Evolutionary conservation across 257 asterid genomes (phyloP), one percentile per base, ranked within the genome.

Genomic region (Prunella vulgaris): DNA sequence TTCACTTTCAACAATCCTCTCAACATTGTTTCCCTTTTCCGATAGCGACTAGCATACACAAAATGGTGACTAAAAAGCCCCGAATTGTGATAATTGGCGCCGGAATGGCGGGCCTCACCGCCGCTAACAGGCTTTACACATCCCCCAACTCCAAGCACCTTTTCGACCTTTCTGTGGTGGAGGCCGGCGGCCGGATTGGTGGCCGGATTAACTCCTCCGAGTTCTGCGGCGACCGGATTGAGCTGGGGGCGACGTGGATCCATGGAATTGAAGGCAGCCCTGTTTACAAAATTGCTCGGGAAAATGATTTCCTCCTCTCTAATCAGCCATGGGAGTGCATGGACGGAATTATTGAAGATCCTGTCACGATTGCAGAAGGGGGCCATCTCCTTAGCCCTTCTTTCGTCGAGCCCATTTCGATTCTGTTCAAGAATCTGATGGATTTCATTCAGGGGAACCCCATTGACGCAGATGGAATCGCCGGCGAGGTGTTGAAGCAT

Each of bases 161-260:
- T 24, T 76, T 92, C 72, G 97, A 92, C 71, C 74, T 90, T 5
- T 21, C 57, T 0, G 84, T 92, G 18, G 90, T 92, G 22, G 98
- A 92, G 70, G 97, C 95, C 5, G 96, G 96, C 3, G 30, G 35
- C 38, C 77, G 97, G 66, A 82, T 92, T 40, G 98, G 98, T 67
- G 98, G 98, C 53, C 77, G 98, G 54, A 81, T 92, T n/a, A 86
- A 69, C 80, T 69, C 98, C 2, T 68, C 87, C 1, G 87, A 84
- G 46, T 90, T 92, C 8, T 64, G 82, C 73, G 97, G 98, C 57
- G 97, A 86, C 78, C 74, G 90, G 76, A 77, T 92, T 67, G 98
- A 92, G 86, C 82, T 74, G 52, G 98, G 98, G 1, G 98, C 96
- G 17, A 92, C 97, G 5, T 90, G 98, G 98, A 92, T 92, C 85